Conservation (phyloP, 257 asterid genomes). For the Scutellaria minor region DNA sequence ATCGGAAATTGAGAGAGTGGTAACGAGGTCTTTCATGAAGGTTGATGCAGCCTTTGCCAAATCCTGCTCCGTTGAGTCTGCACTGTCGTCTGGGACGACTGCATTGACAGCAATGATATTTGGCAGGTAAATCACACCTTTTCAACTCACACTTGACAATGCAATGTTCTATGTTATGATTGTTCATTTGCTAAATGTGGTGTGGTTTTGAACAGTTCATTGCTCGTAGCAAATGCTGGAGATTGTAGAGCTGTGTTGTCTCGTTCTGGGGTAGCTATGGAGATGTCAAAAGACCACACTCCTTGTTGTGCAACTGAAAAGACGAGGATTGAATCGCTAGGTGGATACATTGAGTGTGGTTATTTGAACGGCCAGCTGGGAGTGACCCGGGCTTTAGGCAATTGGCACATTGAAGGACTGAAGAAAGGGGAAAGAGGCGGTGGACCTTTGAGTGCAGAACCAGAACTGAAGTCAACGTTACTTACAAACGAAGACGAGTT, state of each 20-base stretch:
- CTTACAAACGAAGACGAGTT: constrained; percentile 84
- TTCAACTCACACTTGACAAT: background rate
- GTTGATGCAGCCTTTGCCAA: constrained; percentile 76
- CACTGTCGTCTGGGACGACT: constrained; percentile 88
- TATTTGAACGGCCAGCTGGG: constrained; percentile 78
- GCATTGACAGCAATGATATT: constrained; percentile 91
- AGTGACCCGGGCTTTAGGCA: constrained; percentile 87
- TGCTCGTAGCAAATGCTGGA: constrained; percentile 94
- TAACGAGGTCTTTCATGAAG: constrained; percentile 74
- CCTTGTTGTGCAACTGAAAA: constrained; percentile 69
- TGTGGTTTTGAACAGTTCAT: constrained; percentile 55
- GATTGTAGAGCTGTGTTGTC: constrained; percentile 92
- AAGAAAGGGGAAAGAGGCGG: constrained; percentile 62
- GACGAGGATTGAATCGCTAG: constrained; percentile 73
- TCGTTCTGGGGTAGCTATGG: constrained; percentile 71
- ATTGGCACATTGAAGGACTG: constrained; percentile 93
- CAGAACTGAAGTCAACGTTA: constrained; percentile 70
- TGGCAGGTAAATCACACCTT: constrained; percentile 59
- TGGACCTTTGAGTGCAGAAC: constrained; percentile 90
- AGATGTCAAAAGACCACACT: constrained; percentile 87
- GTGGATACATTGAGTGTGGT: constrained; percentile 75
- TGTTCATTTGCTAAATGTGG: constrained; percentile 10
- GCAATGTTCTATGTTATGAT: background rate
- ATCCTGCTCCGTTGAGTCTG: constrained; percentile 69
- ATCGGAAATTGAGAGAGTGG: constrained; percentile 80